Percentiles rank a stretch among this genome's conserved stretches.
phyloP scores from a whole-genome alignment of 192 early-diverging fungal genomes.

The Ambispora gerdemannii region DNA sequence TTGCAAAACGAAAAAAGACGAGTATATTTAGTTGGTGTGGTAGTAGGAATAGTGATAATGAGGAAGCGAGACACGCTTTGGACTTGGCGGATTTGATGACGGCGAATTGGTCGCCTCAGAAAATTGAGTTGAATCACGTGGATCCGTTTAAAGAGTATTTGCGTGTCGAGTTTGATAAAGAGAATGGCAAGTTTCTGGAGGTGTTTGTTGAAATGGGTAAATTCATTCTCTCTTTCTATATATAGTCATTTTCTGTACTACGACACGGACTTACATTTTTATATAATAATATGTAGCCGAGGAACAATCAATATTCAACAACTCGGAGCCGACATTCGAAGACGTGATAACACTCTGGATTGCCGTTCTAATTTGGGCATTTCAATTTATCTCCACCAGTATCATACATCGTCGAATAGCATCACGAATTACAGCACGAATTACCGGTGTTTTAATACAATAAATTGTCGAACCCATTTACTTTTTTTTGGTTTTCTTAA shows the following conservation, averaged over 20 bases:
- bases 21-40: neutral
- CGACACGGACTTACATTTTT: neutral
- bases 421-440: conserved; percentile 7
- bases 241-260: no score
- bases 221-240: no score
- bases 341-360: conserved; percentile 23
- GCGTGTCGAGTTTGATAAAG: conserved; percentile 3
- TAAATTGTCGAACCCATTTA: no score
- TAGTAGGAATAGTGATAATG: neutral
- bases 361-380: conserved; percentile 15
- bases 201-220: conserved; percentile 10
- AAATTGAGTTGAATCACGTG: conserved; percentile 19
- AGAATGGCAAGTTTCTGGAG: conserved; percentile 11
- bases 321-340: conserved; percentile 27
- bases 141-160: conserved; percentile 29
- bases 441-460: no score
- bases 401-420: neutral
- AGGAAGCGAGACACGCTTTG: no score
- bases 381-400: neutral
- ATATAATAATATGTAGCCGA: neutral
- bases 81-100: neutral
- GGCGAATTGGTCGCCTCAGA: neutral
- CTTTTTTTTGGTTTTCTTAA: no score
- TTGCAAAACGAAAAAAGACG: neutral
- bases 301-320: neutral